These are phyloP conservation scores for Suillus discolor DNA, from an alignment of 768 basidiomycete species.

Conservation along the genomic window DNA sequence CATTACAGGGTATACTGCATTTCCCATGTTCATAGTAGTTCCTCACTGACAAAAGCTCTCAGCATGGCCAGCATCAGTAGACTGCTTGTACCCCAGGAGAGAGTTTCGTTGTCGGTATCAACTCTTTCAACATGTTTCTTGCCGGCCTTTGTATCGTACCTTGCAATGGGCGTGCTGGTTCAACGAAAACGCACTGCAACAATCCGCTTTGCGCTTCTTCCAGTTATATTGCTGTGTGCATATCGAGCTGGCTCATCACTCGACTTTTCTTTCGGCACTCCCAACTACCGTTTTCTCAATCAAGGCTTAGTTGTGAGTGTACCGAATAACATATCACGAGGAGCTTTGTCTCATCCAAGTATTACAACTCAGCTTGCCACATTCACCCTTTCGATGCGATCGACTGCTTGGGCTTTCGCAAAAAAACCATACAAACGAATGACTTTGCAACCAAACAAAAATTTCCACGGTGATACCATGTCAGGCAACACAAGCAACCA, in stretches of 20 bases:
- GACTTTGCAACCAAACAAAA: background rate
- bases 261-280: conserved; percentile 24
- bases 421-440: conserved; percentile 9
- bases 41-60: background rate
- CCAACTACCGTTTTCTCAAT: conserved; percentile 21
- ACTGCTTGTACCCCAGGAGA: conserved; percentile 6
- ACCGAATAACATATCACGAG: background rate
- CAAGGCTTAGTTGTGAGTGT: conserved; percentile 24
- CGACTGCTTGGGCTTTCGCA: conserved; percentile 23
- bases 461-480: background rate
- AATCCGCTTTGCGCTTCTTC: conserved; percentile 50
- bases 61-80: background rate
- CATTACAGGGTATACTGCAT: background rate
- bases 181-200: conserved; percentile 42
- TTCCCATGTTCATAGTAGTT: background rate
- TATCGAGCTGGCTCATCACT: conserved; percentile 39
- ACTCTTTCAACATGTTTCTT: conserved; percentile 39
- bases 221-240: conserved; percentile 46
- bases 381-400: conserved; percentile 29
- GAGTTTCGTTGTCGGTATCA: conserved; percentile 23
- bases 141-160: conserved; percentile 48
- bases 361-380: conserved; percentile 21
- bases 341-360: conserved; percentile 8
- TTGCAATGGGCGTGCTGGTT: conserved; percentile 55
- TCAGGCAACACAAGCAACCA: background rate